Base-by-base conservation (phyloP, 2,329 filamentous ascomycete species). In the Penicillium aurantiogriseum region DNA sequence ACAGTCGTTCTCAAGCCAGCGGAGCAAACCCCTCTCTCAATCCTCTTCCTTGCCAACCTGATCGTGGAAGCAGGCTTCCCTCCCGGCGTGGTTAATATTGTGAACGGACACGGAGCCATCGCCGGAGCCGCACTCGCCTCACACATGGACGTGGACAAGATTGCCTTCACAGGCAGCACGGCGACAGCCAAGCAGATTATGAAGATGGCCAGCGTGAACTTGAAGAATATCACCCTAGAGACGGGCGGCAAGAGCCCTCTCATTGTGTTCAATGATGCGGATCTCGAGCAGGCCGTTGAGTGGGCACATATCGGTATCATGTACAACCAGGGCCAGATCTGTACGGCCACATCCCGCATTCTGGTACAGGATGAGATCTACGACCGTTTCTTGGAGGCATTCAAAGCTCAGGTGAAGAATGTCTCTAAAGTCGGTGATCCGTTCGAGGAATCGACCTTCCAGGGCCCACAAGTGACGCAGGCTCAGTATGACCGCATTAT, bases 261-360 rank as follows among this genome's bases (percentile, higher is more conserved):
- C 2, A 66, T 89, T 10, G 81, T 89, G 5, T 88, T 89, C 59
- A 78, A 82, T 7, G 87, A 89, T 64, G 86, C 86, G 5, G 85
- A 89, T 58, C 67, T 89, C 25, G 84, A 87, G 5, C 83, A 88
- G 70, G 85, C 87, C 4, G 87, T 89, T 13, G 85, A 88, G 63
- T 90, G 88, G 85, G 79, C 82, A 17, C 85, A 89, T 60, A 68
- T 74, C 13, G 78, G 78, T n/a, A 80, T 81, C 63, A 79, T 81
- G 76, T 73, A 73, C 59, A 73, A 73, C 57, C 71, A 73, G 45
- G 71, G 71, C 25, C 71, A 73, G 49, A 68, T 73, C 19, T 73
- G 71, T 59, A 73, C 71, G 3, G 69, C 71, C 4, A 73, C 71
- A 4, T 73, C 70, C 17, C 71, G 71, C 5, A 69, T 67, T 21